Conservation (phyloP, 129 eudicot species). For the Daucus carota region DH1_v3.0 NC_030383.2:4261501-4262000, state of each 20-base stretch:
- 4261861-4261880: neutral
- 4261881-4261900: neutral
- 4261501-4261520: neutral
- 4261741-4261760: neutral
- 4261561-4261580: neutral
- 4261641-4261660: neutral
- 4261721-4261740: neutral
- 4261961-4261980: neutral
- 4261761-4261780: neutral
- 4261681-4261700: neutral
- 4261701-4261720: conserved; percentile 3
- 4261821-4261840: neutral
- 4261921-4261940: neutral
- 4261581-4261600: conserved; percentile 16
- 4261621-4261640: neutral
- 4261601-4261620: conserved; percentile 15
- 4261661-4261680: neutral
- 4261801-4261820: neutral
- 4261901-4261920: neutral
- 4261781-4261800: conserved; percentile 1
- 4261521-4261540: neutral
- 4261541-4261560: neutral
- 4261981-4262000: neutral
- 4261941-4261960: neutral
- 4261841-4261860: neutral